These are phyloP conservation scores for Omphalea diandra DNA, from an alignment of 441 rosid species.

Conservation along the genomic window DNA sequence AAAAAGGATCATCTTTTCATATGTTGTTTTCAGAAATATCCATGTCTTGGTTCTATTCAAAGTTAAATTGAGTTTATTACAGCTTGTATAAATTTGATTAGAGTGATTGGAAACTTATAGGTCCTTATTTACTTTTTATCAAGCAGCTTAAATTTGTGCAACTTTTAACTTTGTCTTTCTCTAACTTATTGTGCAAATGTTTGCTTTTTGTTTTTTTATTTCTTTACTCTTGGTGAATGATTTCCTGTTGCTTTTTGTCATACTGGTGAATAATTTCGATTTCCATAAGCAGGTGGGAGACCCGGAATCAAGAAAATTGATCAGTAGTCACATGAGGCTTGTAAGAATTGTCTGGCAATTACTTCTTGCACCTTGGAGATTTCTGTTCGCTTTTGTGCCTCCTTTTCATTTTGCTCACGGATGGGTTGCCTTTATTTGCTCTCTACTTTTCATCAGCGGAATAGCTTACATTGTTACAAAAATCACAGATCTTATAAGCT, in stretches of 20 bases:
- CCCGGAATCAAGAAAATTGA: slow-evolving; percentile 54
- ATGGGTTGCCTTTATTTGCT: slow-evolving; percentile 85
- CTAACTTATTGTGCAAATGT: not conserved
- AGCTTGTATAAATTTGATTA: not conserved
- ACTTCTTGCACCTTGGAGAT: slow-evolving; percentile 69
- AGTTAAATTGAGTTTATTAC: not conserved
- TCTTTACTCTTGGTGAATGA: not conserved
- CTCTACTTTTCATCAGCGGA: slow-evolving; percentile 77
- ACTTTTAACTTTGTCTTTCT: not conserved
- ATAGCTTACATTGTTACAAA: slow-evolving; percentile 71
- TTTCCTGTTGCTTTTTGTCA: not conserved
- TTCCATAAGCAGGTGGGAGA: slow-evolving; percentile 61
- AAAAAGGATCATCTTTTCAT: not conserved
- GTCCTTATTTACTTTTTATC: no score
- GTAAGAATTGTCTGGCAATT: slow-evolving; percentile 60
- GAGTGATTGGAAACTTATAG: not conserved
- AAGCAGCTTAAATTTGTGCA: not conserved
- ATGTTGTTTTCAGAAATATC: not conserved
- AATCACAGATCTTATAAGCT: slow-evolving; percentile 82
- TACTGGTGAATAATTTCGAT: slow-evolving; percentile 6
- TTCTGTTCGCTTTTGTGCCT: slow-evolving; percentile 87
- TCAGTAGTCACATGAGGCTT: slow-evolving; percentile 34
- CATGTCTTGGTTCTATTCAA: not conserved
- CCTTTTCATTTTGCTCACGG: slow-evolving; percentile 88
- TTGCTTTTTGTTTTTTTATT: not conserved